Evolutionary conservation across 1,284 basidiomycete species (phyloP), one percentile per base, ranked within the genome.

Genomic region (Neotropicomus parvogracilis): DNA sequence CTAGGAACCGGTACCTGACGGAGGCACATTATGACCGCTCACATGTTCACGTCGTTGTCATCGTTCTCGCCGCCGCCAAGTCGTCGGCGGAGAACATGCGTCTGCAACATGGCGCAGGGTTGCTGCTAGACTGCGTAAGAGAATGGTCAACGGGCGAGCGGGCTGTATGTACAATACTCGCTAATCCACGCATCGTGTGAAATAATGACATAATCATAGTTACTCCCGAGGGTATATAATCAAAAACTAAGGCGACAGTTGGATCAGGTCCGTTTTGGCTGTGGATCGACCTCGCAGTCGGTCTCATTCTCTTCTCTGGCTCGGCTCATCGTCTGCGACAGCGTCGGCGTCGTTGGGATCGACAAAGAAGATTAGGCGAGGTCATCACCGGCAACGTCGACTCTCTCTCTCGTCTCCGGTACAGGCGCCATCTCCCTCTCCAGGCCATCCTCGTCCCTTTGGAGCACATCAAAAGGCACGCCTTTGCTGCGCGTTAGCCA

Each of bases 401-500:
- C 44, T 21, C 38, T 19, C 28, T 17, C 60, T 54, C 20, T 57
- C 53, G 49, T 40, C 46, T 32, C 38, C 45, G 53, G 59, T 52
- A 56, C 52, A 53, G 57, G 48, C 50, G 40, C 50, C 42, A 34
- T 66, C 66, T 66, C 63, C 68, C 67, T 68, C 60, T 66, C 70
- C 65, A 65, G 63, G 59, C 56, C 58, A 49, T 63, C 49, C 59
- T 11, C 40, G 26, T 48, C 50, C 49, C 35, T 42, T 32, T 34
- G 50, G 54, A 65, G 59, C 53, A 58, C 44, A 26, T 27, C 40
- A 88, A 88, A 88, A 88, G 85, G 87, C 86, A 89, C 86, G 86
- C 87, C 86, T 89, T 89, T 76, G 83, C 75, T 89, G 86, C 75
- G 87, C 86, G 86, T 89, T 75, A 74, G 85, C 85, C 86, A 84